Base-by-base conservation (phyloP, 352 stramenopile species). In the Hyaloperonospora brassicae region DNA sequence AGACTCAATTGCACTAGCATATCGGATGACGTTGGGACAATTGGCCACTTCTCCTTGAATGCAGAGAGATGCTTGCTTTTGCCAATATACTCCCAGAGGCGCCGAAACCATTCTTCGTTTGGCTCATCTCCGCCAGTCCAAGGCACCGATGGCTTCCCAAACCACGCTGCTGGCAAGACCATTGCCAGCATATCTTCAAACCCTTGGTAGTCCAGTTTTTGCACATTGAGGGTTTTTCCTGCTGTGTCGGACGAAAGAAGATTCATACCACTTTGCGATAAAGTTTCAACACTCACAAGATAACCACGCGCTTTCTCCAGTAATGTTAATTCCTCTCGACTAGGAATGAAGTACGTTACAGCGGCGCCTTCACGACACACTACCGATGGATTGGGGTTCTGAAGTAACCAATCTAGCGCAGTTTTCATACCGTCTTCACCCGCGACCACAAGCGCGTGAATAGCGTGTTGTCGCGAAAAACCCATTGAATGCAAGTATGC, bases 31-130 rank as follows among this genome's bases (percentile, higher is more conserved):
- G 76, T 86, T 24, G 79, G 79, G 21, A 87, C 62, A 55, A 89
- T 73, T 39, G 79, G 79, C 79, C 79, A 89, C 46, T 79, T 81
- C 50, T 76, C 76, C 48, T 81, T 72, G 25, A 85, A 66, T 34
- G 38, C 50, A n/a, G 53, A 52, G 12, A 89, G 43, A 31, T 72
- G 55, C 24, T 64, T 61, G 21, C 72, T 82, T 35, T 46, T 53
- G 1, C 76, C 79, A 51, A 86, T 63, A 50, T 89, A 87, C 17
- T 62, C 62, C 79, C 79, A 87, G 5, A 89, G 47, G 5, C 68
- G 53, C 1, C 78, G 72, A 64, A 89, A 79, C 79, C 79, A 89
- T 43, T 71, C 67, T 39, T 76, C 65, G 14, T 64, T 60, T 63
- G 52, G 57, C 14, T 24, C 40, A 39, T 62, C 39, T 4, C 14